Base-by-base conservation (phyloP, 148 eudicot genomes). In the Fagopyrum tataricum region DNA sequence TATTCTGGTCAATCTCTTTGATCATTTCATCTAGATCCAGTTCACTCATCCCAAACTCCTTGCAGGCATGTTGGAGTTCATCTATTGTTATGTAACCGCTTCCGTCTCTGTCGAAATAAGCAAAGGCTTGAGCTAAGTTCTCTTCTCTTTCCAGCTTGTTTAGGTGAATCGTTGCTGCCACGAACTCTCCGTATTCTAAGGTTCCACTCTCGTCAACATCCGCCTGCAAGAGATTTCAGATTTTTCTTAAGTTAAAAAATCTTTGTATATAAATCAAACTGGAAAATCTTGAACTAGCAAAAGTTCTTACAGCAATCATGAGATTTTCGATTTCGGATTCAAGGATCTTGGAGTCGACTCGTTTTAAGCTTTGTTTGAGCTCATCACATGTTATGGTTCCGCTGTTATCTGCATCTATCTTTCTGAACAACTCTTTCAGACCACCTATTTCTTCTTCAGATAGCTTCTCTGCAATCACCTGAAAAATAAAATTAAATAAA, bases 401-500 rank as follows among this genome's bases (percentile, higher is more conserved):
- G 71, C 91, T 92, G 44, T 79, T 81, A 77, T 92, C 97, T 52
- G 85, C 82, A 75, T 92, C 97, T 55, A 92, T 82, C 84, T 80
- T 90, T 59, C 76, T 88, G 72, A 92, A 92, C 72, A 92, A 81
- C 82, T 92, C 93, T 66, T 89, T 87, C 74, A 92, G 61, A 1
- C 97, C 97, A 12, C 96, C 97, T 37, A 92, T 92, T 75, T 92
- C 97, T 83, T 92, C 97, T 85, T 92, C 96, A 41, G 96, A 92
- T 39, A 92, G 93, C 76, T 84, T 83, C 59, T 92, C 91, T 41
- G 97, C 97, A 70, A 92, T 90, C 76, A 92, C 97, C 97, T 92
- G 84, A 39, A 79, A 48, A 66, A 31, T 3, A 31, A 31, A 40
- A 70, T 51, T 40, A 26, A 37, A 73, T 44, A 74, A 75, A 9